Evolutionary conservation across 2,329 filamentous ascomycete species (phyloP).

Genomic region (Ophiosphaerella korrae): DNA sequence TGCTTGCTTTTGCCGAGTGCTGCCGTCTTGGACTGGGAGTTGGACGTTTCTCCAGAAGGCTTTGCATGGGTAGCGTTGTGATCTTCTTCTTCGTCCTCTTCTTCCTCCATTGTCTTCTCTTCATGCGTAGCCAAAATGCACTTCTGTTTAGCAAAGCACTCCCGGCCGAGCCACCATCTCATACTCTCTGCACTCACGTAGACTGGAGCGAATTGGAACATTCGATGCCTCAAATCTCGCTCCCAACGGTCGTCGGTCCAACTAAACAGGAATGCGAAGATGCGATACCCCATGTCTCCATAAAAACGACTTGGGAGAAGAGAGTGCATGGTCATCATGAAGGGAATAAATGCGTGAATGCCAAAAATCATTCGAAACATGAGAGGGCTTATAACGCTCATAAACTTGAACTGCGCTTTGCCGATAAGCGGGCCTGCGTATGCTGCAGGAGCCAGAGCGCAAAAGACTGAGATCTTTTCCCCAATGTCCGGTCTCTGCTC

Average conservation of each 20-base stretch:
- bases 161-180: constrained; percentile 92
- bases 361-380: constrained; percentile 85
- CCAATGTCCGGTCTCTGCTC: constrained; percentile 87
- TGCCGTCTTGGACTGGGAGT: constrained; percentile 3
- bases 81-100: constrained; percentile 49
- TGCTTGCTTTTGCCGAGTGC: constrained; percentile 6
- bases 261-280: constrained; percentile 87
- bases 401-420: constrained; percentile 90
- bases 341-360: constrained; percentile 88
- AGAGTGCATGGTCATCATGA: constrained; percentile 86
- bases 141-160: constrained; percentile 83
- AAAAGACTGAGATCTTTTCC: constrained; percentile 84
- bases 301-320: constrained; percentile 71
- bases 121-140: constrained; percentile 84
- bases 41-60: constrained; percentile 17
- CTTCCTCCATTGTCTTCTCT: constrained; percentile 66
- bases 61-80: constrained; percentile 12
- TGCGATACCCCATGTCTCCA: constrained; percentile 81
- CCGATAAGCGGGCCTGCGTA: constrained; percentile 87
- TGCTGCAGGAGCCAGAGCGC: constrained; percentile 85
- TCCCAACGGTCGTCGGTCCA: constrained; percentile 91
- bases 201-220: constrained; percentile 92
- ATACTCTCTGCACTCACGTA: constrained; percentile 90
- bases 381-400: constrained; percentile 75
- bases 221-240: constrained; percentile 72